Percentiles rank a stretch among this genome's conserved stretches.
Conservation (phyloP, 2,329 filamentous ascomycete genomes). For the Hypomyces perniciosus region DNA sequence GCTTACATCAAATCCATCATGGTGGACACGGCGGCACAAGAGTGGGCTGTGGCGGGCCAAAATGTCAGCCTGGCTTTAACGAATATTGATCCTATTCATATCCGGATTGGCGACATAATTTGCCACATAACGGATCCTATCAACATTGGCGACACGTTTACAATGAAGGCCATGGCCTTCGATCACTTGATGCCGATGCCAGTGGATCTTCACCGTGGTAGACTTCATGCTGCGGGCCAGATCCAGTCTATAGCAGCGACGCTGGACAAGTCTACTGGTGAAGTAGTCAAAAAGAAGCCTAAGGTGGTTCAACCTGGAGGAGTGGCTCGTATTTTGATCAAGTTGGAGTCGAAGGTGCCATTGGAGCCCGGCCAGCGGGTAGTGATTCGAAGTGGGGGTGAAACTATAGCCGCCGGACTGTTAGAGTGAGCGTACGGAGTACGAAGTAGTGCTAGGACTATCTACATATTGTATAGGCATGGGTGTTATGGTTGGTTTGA, state of each 20-base stretch:
- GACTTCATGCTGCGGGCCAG: conserved; percentile 70
- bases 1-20: conserved; percentile 78
- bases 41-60: conserved; percentile 92
- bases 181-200: conserved; percentile 84
- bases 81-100: conserved; percentile 77
- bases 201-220: conserved; percentile 81
- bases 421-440: conserved; percentile 6
- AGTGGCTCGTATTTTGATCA: conserved; percentile 71
- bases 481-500: not conserved
- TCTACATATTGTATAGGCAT: not conserved
- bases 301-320: conserved; percentile 74
- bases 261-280: conserved; percentile 73
- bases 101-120: conserved; percentile 81
- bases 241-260: conserved; percentile 66
- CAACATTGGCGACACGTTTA: conserved; percentile 65
- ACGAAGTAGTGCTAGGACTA: not conserved
- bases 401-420: conserved; percentile 76
- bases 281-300: conserved; percentile 74
- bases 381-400: conserved; percentile 71
- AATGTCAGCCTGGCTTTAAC: conserved; percentile 78
- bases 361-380: conserved; percentile 75
- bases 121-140: conserved; percentile 66
- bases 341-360: conserved; percentile 67
- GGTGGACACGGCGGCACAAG: conserved; percentile 63
- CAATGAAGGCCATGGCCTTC: conserved; percentile 80